phyloP scores from a whole-genome alignment of 2,329 filamentous ascomycete species.

The Calonectria henricotiae region DNA sequence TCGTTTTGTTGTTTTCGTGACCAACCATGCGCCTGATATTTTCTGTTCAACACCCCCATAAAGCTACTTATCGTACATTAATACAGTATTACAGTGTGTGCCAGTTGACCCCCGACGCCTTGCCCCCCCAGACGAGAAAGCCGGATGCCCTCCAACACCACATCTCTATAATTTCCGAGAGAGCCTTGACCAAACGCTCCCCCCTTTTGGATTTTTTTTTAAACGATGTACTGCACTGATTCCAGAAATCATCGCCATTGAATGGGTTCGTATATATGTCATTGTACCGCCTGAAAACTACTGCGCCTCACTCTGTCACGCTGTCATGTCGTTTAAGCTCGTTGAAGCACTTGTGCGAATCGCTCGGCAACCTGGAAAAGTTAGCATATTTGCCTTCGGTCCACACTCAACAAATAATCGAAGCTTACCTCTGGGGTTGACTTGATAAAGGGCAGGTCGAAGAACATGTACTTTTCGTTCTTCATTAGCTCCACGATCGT shows the following conservation, averaged over 20 bases:
- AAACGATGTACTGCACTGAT: constrained; percentile 48
- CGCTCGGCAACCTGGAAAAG: constrained; percentile 57
- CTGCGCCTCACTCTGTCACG: constrained; percentile 18
- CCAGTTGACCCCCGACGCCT: constrained; percentile 34
- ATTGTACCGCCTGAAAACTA: constrained; percentile 27
- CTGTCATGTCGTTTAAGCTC: constrained; percentile 49
- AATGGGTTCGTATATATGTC: constrained; percentile 37
- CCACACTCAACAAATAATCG: neutral
- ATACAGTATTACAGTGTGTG: constrained; percentile 58
- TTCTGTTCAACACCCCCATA: constrained; percentile 50
- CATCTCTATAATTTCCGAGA: constrained; percentile 51
- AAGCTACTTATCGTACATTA: constrained; percentile 58
- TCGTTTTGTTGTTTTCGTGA: constrained; percentile 36
- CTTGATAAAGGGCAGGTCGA: constrained; percentile 94
- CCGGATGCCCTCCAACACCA: constrained; percentile 41
- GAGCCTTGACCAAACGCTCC: constrained; percentile 51
- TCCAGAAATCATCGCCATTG: constrained; percentile 47
- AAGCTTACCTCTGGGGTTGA: constrained; percentile 83
- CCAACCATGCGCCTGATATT: constrained; percentile 51
- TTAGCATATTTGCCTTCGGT: constrained; percentile 30
- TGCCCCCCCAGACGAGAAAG: constrained; percentile 52
- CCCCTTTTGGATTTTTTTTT: constrained; percentile 27
- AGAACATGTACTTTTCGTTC: constrained; percentile 93
- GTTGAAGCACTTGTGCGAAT: constrained; percentile 58
- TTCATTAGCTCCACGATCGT: constrained; percentile 92